Conservation (phyloP, 78 protist species). For the Dictyostelium discoideum region DNA sequence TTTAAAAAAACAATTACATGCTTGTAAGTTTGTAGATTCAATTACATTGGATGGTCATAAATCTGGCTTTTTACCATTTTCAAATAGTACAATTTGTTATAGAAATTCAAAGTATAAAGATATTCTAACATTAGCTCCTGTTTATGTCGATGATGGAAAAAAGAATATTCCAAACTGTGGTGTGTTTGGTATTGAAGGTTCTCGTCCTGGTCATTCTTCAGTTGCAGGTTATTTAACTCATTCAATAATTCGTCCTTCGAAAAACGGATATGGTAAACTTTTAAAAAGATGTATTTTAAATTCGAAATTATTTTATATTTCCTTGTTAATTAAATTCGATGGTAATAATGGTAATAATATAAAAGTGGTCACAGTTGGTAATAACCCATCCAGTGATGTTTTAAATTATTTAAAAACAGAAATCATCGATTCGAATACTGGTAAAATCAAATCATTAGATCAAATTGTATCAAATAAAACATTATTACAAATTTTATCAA, state of each 20-base stretch:
- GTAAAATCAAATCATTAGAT: neutral
- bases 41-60: conserved; percentile 5
- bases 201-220: neutral
- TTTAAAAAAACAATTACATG: neutral
- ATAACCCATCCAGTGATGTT: neutral
- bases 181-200: conserved; percentile 6
- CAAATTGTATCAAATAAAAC: neutral
- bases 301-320: neutral
- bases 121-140: neutral
- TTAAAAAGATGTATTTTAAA: neutral
- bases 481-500: neutral
- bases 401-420: neutral
- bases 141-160: neutral
- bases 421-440: neutral
- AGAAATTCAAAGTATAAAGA: neutral
- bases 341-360: too few species aligned
- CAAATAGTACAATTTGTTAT: conserved; percentile 6
- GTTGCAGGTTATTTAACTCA: neutral
- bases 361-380: neutral
- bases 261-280: neutral
- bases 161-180: neutral
- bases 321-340: neutral
- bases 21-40: neutral
- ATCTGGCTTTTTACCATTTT: neutral
- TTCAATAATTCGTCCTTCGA: neutral